Conservation (phyloP, 441 rosid species). For the Croton setiger region DNA sequence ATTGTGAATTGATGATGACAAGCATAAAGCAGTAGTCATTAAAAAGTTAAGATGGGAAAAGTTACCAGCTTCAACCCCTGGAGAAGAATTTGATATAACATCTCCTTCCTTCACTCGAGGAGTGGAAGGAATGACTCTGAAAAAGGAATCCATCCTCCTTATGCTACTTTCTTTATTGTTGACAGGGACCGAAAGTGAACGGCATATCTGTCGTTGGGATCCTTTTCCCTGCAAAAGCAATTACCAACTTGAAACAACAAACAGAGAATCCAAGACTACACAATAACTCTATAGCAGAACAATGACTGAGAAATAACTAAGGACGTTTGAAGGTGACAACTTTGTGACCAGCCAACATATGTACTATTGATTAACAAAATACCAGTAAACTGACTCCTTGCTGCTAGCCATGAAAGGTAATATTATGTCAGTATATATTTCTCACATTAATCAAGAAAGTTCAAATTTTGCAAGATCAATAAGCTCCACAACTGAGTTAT, state of each 20-base stretch:
- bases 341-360: slow-evolving; percentile 5
- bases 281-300: neutral
- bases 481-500: slow-evolving; percentile 1
- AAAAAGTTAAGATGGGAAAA: slow-evolving; percentile 6
- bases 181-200: slow-evolving; percentile 82
- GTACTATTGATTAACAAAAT: neutral
- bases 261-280: neutral
- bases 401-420: slow-evolving; percentile 3
- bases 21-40: neutral
- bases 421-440: neutral
- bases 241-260: slow-evolving; percentile 4
- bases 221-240: slow-evolving; percentile 59
- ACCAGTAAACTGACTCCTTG: slow-evolving; percentile 9
- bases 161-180: slow-evolving; percentile 57
- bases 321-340: neutral
- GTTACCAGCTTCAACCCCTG: slow-evolving; percentile 47
- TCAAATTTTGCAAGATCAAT: slow-evolving; percentile 4
- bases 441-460: neutral
- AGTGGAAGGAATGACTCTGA: slow-evolving; percentile 77
- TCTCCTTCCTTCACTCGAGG: slow-evolving; percentile 76
- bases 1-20: neutral
- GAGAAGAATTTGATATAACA: slow-evolving; percentile 33
- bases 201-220: slow-evolving; percentile 40
- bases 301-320: slow-evolving; percentile 6
- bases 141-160: slow-evolving; percentile 72